These are phyloP conservation scores for Blastobotrys persicus DNA, from an alignment of 1,139 yeast genomes.

Conservation along the genomic window DNA sequence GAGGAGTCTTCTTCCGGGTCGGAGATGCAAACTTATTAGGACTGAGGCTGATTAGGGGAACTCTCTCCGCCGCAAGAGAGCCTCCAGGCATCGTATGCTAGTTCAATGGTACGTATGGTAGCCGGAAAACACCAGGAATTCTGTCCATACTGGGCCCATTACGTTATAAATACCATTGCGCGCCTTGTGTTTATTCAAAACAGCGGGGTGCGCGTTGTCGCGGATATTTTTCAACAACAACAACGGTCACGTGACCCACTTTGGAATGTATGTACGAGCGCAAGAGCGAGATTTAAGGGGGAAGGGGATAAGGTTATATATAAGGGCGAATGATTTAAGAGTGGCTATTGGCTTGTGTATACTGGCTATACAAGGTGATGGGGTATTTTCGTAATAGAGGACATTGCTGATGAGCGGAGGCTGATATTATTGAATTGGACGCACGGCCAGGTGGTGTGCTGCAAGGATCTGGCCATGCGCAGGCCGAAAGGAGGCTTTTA, in stretches of 20 bases:
- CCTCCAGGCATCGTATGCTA: neutral
- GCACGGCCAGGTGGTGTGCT: too few species aligned
- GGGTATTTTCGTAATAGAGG: too few species aligned
- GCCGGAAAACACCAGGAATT: neutral
- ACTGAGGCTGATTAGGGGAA: slow-evolving; percentile 1
- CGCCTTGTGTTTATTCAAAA: neutral
- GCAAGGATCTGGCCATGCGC: too few species aligned
- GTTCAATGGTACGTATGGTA: neutral
- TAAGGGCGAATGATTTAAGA: too few species aligned
- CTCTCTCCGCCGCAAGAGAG: neutral
- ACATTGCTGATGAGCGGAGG: too few species aligned
- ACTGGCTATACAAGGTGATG: too few species aligned
- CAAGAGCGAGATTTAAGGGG: too few species aligned
- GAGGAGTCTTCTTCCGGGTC: neutral
- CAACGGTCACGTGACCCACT: neutral
- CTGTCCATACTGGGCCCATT: neutral
- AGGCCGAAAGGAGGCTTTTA: too few species aligned
- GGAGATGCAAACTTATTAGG: slow-evolving; percentile 3
- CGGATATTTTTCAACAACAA: too few species aligned
- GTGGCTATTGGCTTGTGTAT: too few species aligned
- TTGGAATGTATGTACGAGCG: neutral
- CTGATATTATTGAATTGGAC: too few species aligned
- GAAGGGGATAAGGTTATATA: too few species aligned
- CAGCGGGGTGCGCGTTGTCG: neutral
- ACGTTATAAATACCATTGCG: neutral